These are phyloP conservation scores for Beauveria sp. DNA, from an alignment of 2,329 filamentous ascomycete species.

Conservation along the genomic window DNA sequence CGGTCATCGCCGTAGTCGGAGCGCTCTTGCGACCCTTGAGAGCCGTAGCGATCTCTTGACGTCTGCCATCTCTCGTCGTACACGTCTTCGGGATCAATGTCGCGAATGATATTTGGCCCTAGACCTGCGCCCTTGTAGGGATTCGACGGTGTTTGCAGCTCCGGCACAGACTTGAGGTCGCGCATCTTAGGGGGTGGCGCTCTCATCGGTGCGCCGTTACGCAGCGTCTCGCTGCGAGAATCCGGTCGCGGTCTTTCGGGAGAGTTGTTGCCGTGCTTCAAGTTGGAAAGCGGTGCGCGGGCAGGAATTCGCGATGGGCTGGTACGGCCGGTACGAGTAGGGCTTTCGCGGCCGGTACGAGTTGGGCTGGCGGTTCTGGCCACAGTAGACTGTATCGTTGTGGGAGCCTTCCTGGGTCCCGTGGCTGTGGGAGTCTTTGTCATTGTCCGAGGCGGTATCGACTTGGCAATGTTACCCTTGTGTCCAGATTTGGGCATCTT, in stretches of 20 bases:
- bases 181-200: slow-evolving; percentile 90
- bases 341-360: slow-evolving; percentile 25
- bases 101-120: slow-evolving; percentile 48
- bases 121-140: slow-evolving; percentile 42
- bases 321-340: slow-evolving; percentile 23
- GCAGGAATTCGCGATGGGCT: slow-evolving; percentile 53
- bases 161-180: slow-evolving; percentile 53
- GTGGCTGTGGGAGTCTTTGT: slow-evolving; percentile 50
- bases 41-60: slow-evolving; percentile 30
- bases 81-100: slow-evolving; percentile 70
- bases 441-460: slow-evolving; percentile 30
- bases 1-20: slow-evolving; percentile 31
- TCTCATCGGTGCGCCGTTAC: slow-evolving; percentile 49
- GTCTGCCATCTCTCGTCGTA: slow-evolving; percentile 59
- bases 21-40: slow-evolving; percentile 28
- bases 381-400: slow-evolving; percentile 17
- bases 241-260: slow-evolving; percentile 58
- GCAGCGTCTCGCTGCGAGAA: slow-evolving; percentile 38
- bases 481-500: slow-evolving; percentile 29
- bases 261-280: slow-evolving; percentile 69
- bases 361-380: slow-evolving; percentile 11
- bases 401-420: slow-evolving; percentile 22
- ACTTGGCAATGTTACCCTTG: slow-evolving; percentile 23
- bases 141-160: slow-evolving; percentile 43
- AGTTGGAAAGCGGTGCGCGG: slow-evolving; percentile 59